Evolutionary conservation across 805 yeast species (phyloP).

Genomic region (Zygosaccharomyces pseudorouxii): DNA sequence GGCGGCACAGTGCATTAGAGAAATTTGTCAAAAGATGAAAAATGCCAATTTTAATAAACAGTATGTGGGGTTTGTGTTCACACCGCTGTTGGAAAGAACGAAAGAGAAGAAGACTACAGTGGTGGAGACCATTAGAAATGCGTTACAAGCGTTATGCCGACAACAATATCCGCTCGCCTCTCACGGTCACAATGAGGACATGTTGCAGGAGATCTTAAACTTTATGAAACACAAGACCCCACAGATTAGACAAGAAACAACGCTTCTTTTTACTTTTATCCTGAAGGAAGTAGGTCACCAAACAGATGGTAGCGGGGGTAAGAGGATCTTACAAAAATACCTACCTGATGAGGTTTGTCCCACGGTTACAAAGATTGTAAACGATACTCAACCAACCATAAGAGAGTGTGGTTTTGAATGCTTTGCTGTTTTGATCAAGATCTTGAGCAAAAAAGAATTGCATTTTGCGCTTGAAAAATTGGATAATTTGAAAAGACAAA

Average conservation of each 20-base stretch:
- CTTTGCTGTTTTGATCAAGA: constrained; percentile 76
- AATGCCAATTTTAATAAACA: constrained; percentile 49
- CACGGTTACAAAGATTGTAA: constrained; percentile 55
- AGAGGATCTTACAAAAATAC: constrained; percentile 8
- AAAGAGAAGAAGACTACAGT: constrained; percentile 85
- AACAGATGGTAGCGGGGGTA: constrained; percentile 16
- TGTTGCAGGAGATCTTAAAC: constrained; percentile 55
- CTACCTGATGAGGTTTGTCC: constrained; percentile 16
- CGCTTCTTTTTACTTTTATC: constrained; percentile 60
- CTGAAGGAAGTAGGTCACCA: constrained; percentile 51
- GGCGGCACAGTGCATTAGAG: constrained; percentile 63
- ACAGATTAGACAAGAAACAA: constrained; percentile 67
- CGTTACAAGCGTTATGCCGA: constrained; percentile 61
- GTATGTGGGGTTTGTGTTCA: constrained; percentile 43
- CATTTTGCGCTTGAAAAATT: constrained; percentile 57
- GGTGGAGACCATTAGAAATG: constrained; percentile 59
- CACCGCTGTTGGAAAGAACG: constrained; percentile 70
- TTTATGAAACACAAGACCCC: constrained; percentile 78
- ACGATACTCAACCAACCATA: constrained; percentile 80
- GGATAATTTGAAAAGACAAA: constrained; percentile 69
- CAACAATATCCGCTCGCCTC: constrained; percentile 39
- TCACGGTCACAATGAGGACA: constrained; percentile 27
- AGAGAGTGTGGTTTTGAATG: constrained; percentile 73
- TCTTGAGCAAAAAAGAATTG: constrained; percentile 70
- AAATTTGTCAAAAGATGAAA: constrained; percentile 63